A percentile compares a stretch with the other conserved stretches of the same genome.
Evolutionary conservation across 2,329 filamentous ascomycete genomes (phyloP).

Genomic region (Colletotrichum orchidophilum): DNA sequence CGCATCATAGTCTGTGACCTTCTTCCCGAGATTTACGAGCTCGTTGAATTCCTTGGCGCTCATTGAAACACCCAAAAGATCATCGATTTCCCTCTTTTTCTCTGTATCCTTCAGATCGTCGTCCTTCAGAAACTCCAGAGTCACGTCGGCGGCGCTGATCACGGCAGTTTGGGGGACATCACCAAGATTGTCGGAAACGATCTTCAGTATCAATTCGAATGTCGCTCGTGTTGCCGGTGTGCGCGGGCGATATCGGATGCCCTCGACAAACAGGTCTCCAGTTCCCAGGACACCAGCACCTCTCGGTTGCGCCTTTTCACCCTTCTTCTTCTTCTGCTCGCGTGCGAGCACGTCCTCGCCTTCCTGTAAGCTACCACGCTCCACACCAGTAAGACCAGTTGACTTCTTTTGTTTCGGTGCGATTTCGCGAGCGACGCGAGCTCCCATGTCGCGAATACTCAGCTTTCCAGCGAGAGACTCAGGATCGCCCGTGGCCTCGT

Average conservation of each 20-base stretch:
- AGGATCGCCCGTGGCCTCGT: constrained; percentile 96
- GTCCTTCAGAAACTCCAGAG: constrained; percentile 92
- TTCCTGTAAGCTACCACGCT: constrained; percentile 80
- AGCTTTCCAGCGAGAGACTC: constrained; percentile 96
- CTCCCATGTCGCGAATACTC: constrained; percentile 94
- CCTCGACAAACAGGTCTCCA: constrained; percentile 88
- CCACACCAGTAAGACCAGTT: constrained; percentile 72
- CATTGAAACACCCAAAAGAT: constrained; percentile 85
- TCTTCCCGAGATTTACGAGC: constrained; percentile 94
- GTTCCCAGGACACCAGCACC: constrained; percentile 84
- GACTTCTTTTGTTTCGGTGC: constrained; percentile 85
- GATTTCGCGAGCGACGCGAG: constrained; percentile 79
- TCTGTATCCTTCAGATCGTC: constrained; percentile 97
- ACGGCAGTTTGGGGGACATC: constrained; percentile 94
- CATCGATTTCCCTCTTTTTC: constrained; percentile 97
- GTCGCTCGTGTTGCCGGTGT: constrained; percentile 92
- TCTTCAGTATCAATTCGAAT: constrained; percentile 92
- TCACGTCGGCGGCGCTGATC: constrained; percentile 90
- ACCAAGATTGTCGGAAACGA: constrained; percentile 87
- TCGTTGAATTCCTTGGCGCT: constrained; percentile 95
- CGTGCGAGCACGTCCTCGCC: constrained; percentile 84
- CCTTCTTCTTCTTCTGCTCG: constrained; percentile 88
- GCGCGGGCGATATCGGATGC: constrained; percentile 88
- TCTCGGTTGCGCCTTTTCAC: constrained; percentile 72
- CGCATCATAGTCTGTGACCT: constrained; percentile 97